phyloP scores from a whole-genome alignment of 2,329 filamentous ascomycete species.

The Falciphora oryzae region DNA sequence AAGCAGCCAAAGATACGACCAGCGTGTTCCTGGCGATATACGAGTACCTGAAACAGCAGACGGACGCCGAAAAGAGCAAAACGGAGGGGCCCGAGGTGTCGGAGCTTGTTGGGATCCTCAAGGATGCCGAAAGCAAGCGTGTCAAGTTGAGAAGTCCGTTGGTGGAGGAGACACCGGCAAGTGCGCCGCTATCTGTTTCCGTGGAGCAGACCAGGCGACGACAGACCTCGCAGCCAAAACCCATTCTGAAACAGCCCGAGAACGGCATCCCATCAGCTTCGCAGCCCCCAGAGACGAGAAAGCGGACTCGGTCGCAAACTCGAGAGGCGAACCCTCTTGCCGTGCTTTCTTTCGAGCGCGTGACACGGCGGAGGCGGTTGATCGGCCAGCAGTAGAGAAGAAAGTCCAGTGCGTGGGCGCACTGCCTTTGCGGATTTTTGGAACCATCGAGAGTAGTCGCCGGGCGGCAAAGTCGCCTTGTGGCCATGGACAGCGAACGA shows the following conservation, averaged over 20 bases:
- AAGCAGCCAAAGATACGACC: not conserved
- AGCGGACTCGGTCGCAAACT: not conserved
- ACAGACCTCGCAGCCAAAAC: not conserved
- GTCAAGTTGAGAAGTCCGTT: constrained; percentile 9
- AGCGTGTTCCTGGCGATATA: constrained; percentile 7
- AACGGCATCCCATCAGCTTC: constrained; percentile 1
- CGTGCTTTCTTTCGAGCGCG: not conserved
- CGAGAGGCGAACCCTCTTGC: not conserved
- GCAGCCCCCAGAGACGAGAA: constrained; percentile 1
- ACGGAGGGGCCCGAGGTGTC: not conserved
- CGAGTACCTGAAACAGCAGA: constrained; percentile 4
- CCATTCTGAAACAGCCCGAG: constrained; percentile 8
- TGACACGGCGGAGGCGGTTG: not conserved
- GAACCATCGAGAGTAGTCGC: not conserved
- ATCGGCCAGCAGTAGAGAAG: not conserved
- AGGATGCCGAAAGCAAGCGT: not conserved
- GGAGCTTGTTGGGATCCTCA: not conserved
- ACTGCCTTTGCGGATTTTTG: not conserved
- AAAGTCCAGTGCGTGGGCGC: not conserved
- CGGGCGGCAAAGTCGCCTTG: not conserved
- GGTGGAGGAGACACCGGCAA: not conserved
- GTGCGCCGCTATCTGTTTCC: not conserved
- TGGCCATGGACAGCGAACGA: too few species aligned
- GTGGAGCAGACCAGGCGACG: not conserved
- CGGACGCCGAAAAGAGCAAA: not conserved